These are phyloP conservation scores for Cajanus cajan DNA, from an alignment of 306 rosid genomes.

Conservation along the genomic window DNA sequence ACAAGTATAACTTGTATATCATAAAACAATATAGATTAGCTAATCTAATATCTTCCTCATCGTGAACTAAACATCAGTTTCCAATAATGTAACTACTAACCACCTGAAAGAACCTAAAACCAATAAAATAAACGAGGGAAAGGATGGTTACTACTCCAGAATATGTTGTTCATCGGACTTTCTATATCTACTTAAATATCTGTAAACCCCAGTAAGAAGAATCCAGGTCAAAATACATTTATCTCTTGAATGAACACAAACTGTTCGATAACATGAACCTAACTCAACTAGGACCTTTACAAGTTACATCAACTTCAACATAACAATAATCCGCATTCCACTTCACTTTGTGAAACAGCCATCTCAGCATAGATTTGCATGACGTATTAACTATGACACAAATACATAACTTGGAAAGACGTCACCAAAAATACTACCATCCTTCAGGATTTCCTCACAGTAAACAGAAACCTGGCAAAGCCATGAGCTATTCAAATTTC, in stretches of 20 bases:
- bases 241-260: background rate
- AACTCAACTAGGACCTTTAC: background rate
- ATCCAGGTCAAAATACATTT: background rate
- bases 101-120: background rate
- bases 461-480: too few relatives aligned
- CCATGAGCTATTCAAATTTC: too few relatives aligned
- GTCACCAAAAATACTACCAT: background rate
- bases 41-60: background rate
- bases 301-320: background rate
- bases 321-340: background rate
- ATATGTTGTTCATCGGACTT: background rate
- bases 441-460: background rate
- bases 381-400: background rate
- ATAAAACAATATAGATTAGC: background rate
- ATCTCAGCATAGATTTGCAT: conserved; percentile 1
- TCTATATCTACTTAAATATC: background rate
- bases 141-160: background rate
- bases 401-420: background rate
- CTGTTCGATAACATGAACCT: background rate
- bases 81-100: background rate
- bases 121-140: too few relatives aligned
- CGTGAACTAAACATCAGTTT: background rate
- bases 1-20: background rate
- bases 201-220: background rate
- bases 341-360: background rate